Evolutionary conservation across 2,329 filamentous ascomycete species (phyloP).

Genomic region (Rhinocladiella similis): DNA sequence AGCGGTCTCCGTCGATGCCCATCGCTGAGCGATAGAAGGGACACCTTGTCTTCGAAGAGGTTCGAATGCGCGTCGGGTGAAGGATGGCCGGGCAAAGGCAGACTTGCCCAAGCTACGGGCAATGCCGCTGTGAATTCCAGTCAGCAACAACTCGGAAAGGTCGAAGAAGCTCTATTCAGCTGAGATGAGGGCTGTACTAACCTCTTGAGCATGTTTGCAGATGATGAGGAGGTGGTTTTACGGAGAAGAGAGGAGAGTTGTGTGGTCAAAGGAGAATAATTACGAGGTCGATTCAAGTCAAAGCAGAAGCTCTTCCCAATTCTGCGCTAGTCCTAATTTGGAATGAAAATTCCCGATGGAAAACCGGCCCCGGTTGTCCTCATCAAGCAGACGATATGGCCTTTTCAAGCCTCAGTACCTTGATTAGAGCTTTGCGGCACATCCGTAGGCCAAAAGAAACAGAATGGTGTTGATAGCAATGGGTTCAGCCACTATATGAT

Average conservation of each 20-base stretch:
- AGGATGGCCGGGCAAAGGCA: conserved; percentile 56
- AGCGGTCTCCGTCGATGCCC: conserved; percentile 59
- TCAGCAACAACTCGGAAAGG: conserved; percentile 41
- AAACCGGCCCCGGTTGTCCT: neutral
- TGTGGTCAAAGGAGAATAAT: conserved; percentile 20
- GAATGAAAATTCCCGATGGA: neutral
- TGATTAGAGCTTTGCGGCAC: no score
- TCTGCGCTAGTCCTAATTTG: neutral
- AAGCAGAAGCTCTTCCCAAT: conserved; percentile 5
- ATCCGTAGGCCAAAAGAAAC: neutral
- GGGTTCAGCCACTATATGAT: conserved; percentile 13
- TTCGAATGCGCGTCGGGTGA: conserved; percentile 58
- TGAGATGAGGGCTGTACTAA: conserved; percentile 38
- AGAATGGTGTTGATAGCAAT: neutral
- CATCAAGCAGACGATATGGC: neutral
- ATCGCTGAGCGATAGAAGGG: conserved; percentile 61
- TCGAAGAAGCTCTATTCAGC: conserved; percentile 21
- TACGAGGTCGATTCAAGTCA: conserved; percentile 9
- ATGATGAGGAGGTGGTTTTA: conserved; percentile 26
- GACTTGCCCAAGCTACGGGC: conserved; percentile 63
- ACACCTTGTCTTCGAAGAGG: conserved; percentile 58
- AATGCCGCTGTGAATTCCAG: conserved; percentile 55
- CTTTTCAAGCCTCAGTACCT: no score
- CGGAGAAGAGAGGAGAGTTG: conserved; percentile 25
- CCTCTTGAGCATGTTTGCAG: conserved; percentile 63